Conservation (phyloP, 805 yeast species). For the Ogataea paradorogensis region DNA sequence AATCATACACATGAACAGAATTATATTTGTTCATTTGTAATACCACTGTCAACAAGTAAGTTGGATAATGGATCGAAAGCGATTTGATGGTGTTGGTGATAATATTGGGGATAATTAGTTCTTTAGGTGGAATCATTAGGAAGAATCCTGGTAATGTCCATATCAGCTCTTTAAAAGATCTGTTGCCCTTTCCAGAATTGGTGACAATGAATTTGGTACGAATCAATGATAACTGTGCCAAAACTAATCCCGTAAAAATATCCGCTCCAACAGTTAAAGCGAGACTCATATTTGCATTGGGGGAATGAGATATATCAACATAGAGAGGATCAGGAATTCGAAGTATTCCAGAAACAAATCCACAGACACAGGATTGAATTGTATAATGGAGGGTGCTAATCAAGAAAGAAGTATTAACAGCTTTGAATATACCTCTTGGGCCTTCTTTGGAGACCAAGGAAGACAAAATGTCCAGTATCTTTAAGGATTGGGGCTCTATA, state of each 20-base stretch:
- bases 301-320: constrained; percentile 76
- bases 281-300: constrained; percentile 70
- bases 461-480: constrained; percentile 62
- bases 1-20: constrained; percentile 57
- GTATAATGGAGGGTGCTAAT: constrained; percentile 72
- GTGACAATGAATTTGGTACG: constrained; percentile 73
- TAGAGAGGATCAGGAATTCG: constrained; percentile 88
- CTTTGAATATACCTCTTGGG: constrained; percentile 67
- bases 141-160: constrained; percentile 43
- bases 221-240: constrained; percentile 80
- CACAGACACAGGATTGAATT: constrained; percentile 88
- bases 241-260: constrained; percentile 63
- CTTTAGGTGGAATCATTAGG: constrained; percentile 50
- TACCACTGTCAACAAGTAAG: constrained; percentile 60
- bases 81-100: constrained; percentile 29
- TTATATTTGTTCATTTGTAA: constrained; percentile 65
- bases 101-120: constrained; percentile 64
- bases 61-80: constrained; percentile 31
- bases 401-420: constrained; percentile 76
- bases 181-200: constrained; percentile 37
- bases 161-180: constrained; percentile 74
- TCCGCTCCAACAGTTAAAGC: constrained; percentile 67
- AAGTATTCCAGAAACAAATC: constrained; percentile 75
- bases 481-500: constrained; percentile 56
- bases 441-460: constrained; percentile 68